These are phyloP conservation scores for Exophiala sp. DNA, from an alignment of 2,329 filamentous ascomycete species.

Conservation along the genomic window DNA sequence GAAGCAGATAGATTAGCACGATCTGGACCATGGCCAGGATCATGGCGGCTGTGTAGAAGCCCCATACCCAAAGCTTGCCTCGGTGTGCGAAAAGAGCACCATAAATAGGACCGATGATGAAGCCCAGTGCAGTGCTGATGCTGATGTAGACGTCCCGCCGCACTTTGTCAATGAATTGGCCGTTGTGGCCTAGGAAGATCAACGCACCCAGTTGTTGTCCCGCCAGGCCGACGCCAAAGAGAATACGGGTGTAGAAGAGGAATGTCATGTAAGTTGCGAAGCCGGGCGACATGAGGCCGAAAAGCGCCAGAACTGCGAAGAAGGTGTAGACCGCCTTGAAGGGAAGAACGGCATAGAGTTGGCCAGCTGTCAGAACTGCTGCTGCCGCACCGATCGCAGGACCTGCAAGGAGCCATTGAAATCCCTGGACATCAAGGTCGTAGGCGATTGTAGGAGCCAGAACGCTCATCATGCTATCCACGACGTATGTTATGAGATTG, in stretches of 20 bases:
- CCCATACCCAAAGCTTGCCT: constrained; percentile 12
- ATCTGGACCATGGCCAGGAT: constrained; percentile 5
- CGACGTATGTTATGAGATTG: constrained; percentile 12
- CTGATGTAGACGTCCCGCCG: constrained; percentile 20
- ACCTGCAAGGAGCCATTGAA: constrained; percentile 19
- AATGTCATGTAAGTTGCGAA: constrained; percentile 14
- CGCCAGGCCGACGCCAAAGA: constrained; percentile 15
- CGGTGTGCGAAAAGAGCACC: constrained; percentile 15
- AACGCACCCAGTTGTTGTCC: constrained; percentile 19
- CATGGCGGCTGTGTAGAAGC: constrained; percentile 13
- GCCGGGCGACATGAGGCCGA: constrained; percentile 12
- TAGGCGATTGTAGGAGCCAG: constrained; percentile 15
- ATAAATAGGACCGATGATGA: constrained; percentile 19
- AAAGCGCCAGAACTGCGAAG: constrained; percentile 11
- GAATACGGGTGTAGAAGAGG: constrained; percentile 14
- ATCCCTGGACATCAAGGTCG: constrained; percentile 18
- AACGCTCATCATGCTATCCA: constrained; percentile 18
- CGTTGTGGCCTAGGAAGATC: constrained; percentile 16
- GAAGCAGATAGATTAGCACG: constrained; percentile 13
- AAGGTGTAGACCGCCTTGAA: constrained; percentile 16
- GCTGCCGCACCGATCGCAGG: constrained; percentile 17
- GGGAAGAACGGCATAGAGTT: constrained; percentile 17
- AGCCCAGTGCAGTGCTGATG: constrained; percentile 13
- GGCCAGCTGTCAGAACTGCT: constrained; percentile 13
- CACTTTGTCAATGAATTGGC: constrained; percentile 17